Conservation (phyloP, 176 grass and related monocot species). For the Cenchrus fungigraminus region DNA sequence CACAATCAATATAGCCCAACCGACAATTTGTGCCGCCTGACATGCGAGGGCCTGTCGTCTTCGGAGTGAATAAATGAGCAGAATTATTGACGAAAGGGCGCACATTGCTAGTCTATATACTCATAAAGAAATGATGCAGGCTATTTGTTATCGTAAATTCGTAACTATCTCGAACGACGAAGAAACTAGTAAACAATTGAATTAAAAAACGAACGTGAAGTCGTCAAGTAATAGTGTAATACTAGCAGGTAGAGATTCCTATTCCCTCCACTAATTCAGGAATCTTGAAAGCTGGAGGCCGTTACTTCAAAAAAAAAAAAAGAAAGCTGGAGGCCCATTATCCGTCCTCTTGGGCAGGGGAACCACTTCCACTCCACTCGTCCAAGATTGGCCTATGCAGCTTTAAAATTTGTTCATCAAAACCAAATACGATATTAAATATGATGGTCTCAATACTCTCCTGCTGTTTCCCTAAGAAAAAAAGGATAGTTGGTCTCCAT, state of each 20-base stretch:
- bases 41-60: neutral
- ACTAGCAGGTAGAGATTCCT: neutral
- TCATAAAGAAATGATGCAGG: neutral
- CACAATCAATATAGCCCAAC: neutral
- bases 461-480: too few relatives aligned
- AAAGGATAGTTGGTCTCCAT: too few relatives aligned
- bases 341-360: neutral
- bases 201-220: neutral
- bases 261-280: neutral
- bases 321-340: neutral
- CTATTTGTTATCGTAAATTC: neutral
- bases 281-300: constrained; percentile 8
- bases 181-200: neutral
- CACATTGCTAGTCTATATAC: too few relatives aligned
- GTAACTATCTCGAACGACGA: neutral
- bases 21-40: neutral
- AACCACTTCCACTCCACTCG: neutral
- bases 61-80: neutral
- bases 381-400: neutral
- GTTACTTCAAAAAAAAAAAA: too few relatives aligned
- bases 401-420: neutral
- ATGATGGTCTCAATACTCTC: neutral
- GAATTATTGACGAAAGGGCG: neutral
- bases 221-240: too few relatives aligned
- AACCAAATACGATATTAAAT: neutral